These are phyloP conservation scores for Phytophthora ramorum DNA, from an alignment of 352 stramenopile species.

Conservation along the genomic window DNA sequence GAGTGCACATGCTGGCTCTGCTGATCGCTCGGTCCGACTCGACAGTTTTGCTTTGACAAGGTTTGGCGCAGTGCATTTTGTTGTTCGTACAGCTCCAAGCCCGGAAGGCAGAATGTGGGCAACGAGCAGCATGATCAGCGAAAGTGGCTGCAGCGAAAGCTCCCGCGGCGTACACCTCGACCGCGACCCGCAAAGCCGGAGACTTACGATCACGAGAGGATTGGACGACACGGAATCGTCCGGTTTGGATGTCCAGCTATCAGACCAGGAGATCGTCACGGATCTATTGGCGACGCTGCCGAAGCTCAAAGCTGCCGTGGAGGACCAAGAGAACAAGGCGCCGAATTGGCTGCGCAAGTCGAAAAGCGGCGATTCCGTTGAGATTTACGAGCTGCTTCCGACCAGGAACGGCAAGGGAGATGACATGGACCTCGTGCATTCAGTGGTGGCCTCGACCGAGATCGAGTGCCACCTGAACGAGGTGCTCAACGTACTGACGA, in stretches of 20 bases:
- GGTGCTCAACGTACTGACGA: slow-evolving; percentile 64
- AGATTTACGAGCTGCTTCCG: slow-evolving; percentile 56
- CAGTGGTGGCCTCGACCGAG: slow-evolving; percentile 54
- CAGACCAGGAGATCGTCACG: slow-evolving; percentile 51
- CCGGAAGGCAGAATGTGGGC: slow-evolving; percentile 33
- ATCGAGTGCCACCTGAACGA: slow-evolving; percentile 71
- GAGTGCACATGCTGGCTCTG: slow-evolving; percentile 29
- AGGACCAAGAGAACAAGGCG: slow-evolving; percentile 36
- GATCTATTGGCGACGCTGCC: slow-evolving; percentile 53
- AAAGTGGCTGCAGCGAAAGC: slow-evolving; percentile 36
- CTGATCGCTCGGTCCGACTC: slow-evolving; percentile 8
- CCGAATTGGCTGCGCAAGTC: slow-evolving; percentile 53
- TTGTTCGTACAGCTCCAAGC: slow-evolving; percentile 8
- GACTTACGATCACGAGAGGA: slow-evolving; percentile 33
- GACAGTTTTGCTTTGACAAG: slow-evolving; percentile 30
- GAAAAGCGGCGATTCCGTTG: slow-evolving; percentile 52
- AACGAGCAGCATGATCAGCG: slow-evolving; percentile 42
- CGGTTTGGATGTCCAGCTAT: slow-evolving; percentile 30
- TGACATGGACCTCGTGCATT: slow-evolving; percentile 65
- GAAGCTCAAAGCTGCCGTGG: slow-evolving; percentile 51
- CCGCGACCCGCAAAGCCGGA: slow-evolving; percentile 23
- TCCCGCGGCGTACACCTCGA: slow-evolving; percentile 33
- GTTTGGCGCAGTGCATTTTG: slow-evolving; percentile 11
- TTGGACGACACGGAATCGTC: slow-evolving; percentile 15
- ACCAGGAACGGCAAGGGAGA: slow-evolving; percentile 37